These are phyloP conservation scores for Rhodotorula toruloides DNA, from an alignment of 768 basidiomycete genomes.

Conservation along the genomic window DNA sequence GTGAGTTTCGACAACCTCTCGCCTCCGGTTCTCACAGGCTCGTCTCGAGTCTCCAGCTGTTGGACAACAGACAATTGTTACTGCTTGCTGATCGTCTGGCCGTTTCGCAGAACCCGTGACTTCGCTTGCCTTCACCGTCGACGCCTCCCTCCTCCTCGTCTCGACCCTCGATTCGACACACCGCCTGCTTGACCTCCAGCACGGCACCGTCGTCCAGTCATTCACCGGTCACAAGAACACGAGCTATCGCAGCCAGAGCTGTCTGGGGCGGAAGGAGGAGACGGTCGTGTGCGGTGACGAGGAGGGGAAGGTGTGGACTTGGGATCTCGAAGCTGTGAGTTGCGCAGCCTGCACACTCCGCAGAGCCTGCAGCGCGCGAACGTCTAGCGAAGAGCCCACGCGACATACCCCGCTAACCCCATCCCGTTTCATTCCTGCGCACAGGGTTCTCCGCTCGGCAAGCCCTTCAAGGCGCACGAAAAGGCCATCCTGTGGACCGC, in stretches of 20 bases:
- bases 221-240: slow-evolving; percentile 71
- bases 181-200: slow-evolving; percentile 74
- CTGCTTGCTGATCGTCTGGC: neutral
- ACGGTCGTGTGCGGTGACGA: slow-evolving; percentile 83
- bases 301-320: slow-evolving; percentile 78
- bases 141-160: slow-evolving; percentile 72
- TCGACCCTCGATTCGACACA: slow-evolving; percentile 77
- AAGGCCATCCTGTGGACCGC: slow-evolving; percentile 89
- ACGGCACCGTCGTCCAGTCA: slow-evolving; percentile 77
- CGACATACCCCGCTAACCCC: slow-evolving; percentile 4
- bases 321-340: slow-evolving; percentile 85
- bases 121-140: slow-evolving; percentile 70
- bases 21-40: neutral
- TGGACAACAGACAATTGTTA: too few relatives aligned
- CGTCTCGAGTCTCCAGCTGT: neutral
- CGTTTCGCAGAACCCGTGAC: slow-evolving; percentile 69
- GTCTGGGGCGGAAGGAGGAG: slow-evolving; percentile 80
- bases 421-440: neutral
- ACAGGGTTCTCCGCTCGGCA: slow-evolving; percentile 4
- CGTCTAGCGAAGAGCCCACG: neutral
- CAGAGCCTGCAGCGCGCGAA: neutral
- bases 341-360: too few relatives aligned
- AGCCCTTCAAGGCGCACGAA: slow-evolving; percentile 57
- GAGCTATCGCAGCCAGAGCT: slow-evolving; percentile 68
- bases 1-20: slow-evolving; percentile 52